Conservation (phyloP, 768 basidiomycete genomes). For the Lentinula sp. region DNA sequence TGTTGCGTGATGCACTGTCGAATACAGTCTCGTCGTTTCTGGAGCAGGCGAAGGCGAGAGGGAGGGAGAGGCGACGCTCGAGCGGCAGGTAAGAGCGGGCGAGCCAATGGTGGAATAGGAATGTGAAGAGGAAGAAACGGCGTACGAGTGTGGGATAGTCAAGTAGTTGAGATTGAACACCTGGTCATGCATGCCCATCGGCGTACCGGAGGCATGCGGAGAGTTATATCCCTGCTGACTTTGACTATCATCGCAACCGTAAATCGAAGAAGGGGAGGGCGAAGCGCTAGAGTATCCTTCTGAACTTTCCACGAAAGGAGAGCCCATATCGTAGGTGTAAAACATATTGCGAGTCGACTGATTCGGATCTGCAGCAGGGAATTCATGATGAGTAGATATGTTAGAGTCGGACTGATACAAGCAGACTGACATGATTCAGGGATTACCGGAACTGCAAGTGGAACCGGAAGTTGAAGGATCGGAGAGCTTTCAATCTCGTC, state of each 20-base stretch:
- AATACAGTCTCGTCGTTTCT: background rate
- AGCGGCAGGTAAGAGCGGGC: background rate
- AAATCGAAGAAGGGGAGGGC: background rate
- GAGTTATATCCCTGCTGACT: background rate
- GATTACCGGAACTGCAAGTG: background rate
- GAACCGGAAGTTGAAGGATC: background rate
- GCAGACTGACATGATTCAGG: background rate
- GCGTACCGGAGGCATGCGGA: background rate
- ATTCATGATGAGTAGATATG: background rate
- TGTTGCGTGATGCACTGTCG: background rate
- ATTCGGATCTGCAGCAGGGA: background rate
- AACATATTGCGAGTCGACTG: background rate
- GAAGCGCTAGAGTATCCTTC: background rate
- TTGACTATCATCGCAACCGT: background rate
- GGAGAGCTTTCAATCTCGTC: background rate
- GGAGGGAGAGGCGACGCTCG: background rate
- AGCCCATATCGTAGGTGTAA: background rate
- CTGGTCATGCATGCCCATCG: background rate
- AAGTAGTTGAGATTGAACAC: background rate
- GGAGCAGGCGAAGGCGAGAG: background rate
- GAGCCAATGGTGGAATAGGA: background rate
- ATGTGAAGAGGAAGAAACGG: background rate
- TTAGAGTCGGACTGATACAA: too few species aligned
- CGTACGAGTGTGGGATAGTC: background rate
- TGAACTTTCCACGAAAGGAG: background rate